Evolutionary conservation across 1,284 basidiomycete genomes (phyloP).

Genomic region (Leccinum ponderosum): DNA sequence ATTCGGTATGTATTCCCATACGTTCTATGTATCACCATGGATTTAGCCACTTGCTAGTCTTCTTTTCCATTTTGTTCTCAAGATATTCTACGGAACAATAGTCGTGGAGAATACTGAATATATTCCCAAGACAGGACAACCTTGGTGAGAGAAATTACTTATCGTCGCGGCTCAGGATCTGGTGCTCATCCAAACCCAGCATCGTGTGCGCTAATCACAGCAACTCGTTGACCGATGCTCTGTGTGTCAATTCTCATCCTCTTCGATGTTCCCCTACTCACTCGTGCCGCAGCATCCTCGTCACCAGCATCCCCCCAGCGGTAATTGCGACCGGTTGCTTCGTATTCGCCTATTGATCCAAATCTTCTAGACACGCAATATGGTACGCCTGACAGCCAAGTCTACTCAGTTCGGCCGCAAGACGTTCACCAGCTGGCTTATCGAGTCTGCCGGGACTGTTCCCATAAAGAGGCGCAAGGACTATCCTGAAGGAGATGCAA

Average conservation of each 20-base stretch:
- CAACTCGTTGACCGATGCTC: slow-evolving; percentile 83
- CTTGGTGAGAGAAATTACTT: slow-evolving; percentile 54
- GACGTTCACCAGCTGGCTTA: slow-evolving; percentile 87
- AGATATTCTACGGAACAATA: slow-evolving; percentile 86
- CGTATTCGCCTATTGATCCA: slow-evolving; percentile 7
- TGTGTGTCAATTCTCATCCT: slow-evolving; percentile 50
- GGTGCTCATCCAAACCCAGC: slow-evolving; percentile 31
- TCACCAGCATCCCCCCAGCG: slow-evolving; percentile 66
- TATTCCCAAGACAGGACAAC: slow-evolving; percentile 68
- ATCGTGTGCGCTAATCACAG: slow-evolving; percentile 80
- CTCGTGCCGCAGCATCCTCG: slow-evolving; percentile 52
- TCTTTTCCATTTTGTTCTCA: slow-evolving; percentile 76
- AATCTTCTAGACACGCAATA: slow-evolving; percentile 53
- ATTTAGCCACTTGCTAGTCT: slow-evolving; percentile 41
- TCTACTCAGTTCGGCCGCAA: slow-evolving; percentile 78
- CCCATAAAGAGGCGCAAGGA: slow-evolving; percentile 80
- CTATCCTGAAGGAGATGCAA: slow-evolving; percentile 48
- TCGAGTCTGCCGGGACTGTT: slow-evolving; percentile 82
- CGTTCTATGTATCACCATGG: background rate
- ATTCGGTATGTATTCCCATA: slow-evolving; percentile 48
- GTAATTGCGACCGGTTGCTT: slow-evolving; percentile 37
- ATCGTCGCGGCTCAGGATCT: slow-evolving; percentile 16
- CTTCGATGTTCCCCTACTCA: slow-evolving; percentile 1
- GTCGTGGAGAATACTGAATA: slow-evolving; percentile 78
- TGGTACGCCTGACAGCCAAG: slow-evolving; percentile 83